These are phyloP conservation scores for Carex myosuroides DNA, from an alignment of 176 grass and related monocot species.

Conservation along the genomic window DNA sequence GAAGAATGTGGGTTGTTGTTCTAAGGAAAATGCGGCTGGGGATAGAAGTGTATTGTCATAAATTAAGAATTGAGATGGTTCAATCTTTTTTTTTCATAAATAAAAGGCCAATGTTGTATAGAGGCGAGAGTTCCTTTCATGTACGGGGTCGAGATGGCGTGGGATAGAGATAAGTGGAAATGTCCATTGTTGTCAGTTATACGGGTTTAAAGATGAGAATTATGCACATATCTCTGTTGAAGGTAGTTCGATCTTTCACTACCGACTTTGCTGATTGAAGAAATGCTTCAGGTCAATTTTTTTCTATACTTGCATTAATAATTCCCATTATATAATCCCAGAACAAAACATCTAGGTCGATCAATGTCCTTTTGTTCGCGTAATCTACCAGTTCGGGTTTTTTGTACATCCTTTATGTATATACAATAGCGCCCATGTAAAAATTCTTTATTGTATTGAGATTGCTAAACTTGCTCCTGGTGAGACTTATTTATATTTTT, in stretches of 20 bases:
- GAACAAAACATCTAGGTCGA: not conserved
- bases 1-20: slow-evolving; percentile 14
- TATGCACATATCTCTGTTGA: slow-evolving; percentile 14
- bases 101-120: slow-evolving; percentile 19
- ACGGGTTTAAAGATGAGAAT: slow-evolving; percentile 19
- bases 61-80: slow-evolving; percentile 26
- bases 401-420: not conserved
- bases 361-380: not conserved
- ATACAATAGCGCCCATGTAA: not conserved
- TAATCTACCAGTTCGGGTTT: not conserved
- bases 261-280: not conserved
- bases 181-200: slow-evolving; percentile 17
- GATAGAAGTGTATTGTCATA: slow-evolving; percentile 1
- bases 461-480: not conserved
- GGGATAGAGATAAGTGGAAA: slow-evolving; percentile 15
- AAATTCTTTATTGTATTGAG: not conserved
- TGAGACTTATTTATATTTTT: not conserved
- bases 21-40: not conserved
- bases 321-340: not conserved
- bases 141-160: not conserved
- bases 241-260: not conserved
- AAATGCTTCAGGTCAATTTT: not conserved
- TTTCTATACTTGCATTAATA: not conserved
- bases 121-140: slow-evolving; percentile 6
- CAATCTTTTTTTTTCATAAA: slow-evolving; percentile 17